phyloP scores from a whole-genome alignment of 257 asterid genomes.

The Solanum chiquidenum region DNA sequence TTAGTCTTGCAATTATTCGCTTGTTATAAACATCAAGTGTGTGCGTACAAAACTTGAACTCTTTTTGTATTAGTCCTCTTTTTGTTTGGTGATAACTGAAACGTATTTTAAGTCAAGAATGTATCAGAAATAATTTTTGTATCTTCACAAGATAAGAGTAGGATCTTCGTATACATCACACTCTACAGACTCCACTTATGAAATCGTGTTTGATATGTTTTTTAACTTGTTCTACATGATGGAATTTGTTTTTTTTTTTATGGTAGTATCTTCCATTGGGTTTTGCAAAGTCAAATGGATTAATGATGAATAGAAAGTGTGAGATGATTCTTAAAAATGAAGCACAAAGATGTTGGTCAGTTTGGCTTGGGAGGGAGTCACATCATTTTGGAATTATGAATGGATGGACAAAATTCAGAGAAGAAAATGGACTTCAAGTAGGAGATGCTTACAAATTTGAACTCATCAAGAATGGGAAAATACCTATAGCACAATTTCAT shows the following conservation, averaged over 20 bases:
- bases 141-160: not conserved
- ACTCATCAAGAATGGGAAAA: not conserved
- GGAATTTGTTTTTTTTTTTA: not conserved
- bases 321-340: not conserved
- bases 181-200: not conserved
- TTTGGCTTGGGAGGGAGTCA: not conserved
- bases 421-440: constrained; percentile 2
- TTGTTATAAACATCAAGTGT: not conserved
- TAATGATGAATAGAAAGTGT: not conserved
- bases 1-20: too few species aligned
- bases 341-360: not conserved
- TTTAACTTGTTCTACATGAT: not conserved
- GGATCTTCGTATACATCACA: not conserved
- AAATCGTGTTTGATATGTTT: too few species aligned
- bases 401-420: not conserved
- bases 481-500: not conserved
- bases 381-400: not conserved
- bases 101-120: not conserved
- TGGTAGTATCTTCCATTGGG: not conserved
- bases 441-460: not conserved
- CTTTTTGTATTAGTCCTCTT: not conserved
- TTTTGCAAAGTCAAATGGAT: not conserved
- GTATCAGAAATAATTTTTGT: not conserved
- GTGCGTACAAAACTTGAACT: not conserved
- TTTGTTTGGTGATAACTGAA: not conserved